Base-by-base conservation (phyloP, 2,329 filamentous ascomycete species). In the Fusarium nelsonii region DNA sequence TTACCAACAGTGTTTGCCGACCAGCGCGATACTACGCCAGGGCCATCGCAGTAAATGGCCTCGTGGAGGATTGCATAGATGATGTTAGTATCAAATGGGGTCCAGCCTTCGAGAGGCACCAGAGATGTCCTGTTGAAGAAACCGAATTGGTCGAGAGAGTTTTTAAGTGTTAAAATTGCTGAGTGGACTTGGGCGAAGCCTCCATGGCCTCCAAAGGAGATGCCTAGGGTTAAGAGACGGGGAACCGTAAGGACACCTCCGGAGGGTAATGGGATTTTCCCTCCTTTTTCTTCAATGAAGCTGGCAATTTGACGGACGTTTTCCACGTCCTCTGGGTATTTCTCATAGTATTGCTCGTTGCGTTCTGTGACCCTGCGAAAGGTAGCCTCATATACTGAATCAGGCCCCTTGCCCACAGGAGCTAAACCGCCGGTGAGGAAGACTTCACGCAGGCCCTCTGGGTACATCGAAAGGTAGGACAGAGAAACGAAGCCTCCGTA, bases 1-100 rank as follows among this genome's bases (percentile, higher is more conserved):
- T 84, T 78, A 69, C 91, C 84, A 54, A 94, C 81, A 4, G 90
- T 84, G 39, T 90, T 83, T 3, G 92, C 91, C 8, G 93, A 90
- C 94, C 94, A 97, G 58, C 88, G 86, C 3, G 92, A 90, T 10
- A 88, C 84, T 34, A 85, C 77, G 9, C 84, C 83, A 6, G 83
- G 87, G 63, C 88, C 87, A 78, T 92, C 88, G 77, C 91, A 95
- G 83, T 97, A 98, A 71, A 94, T 91, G 9, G 92, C 85, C 79
- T 98, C 95, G 76, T 98, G 95, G 4, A 97, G 82, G 39, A 97
- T 84, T 26, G 92, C 91, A 77, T 97, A 98, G 63, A 97, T 88
- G 58, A 95, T 88, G 70, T 90, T 88, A 40, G 88, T 86, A 74
- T 97, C 94, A 74, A 93, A 94, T 4, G 85, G 83, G 4, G 90